Conservation (phyloP, 352 stramenopile species). For the Phytophthora brassicae region DNA sequence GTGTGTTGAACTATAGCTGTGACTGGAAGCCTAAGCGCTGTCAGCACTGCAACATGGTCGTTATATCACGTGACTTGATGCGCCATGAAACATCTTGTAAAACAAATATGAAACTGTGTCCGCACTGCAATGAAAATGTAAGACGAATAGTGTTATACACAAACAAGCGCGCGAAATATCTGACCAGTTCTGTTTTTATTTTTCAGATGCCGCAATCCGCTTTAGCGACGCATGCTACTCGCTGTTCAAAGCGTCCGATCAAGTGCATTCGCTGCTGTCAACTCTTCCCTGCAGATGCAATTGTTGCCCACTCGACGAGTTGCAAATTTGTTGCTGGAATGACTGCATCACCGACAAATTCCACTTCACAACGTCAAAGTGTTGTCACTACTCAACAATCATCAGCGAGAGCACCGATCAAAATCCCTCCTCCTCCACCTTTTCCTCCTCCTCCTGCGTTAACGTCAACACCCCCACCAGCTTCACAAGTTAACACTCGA, state of each 20-base stretch:
- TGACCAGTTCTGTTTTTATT: constrained; percentile 1
- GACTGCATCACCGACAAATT: neutral
- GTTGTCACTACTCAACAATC: neutral
- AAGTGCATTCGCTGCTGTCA: constrained; percentile 85
- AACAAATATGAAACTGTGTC: constrained; percentile 60
- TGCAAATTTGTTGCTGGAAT: constrained; percentile 54
- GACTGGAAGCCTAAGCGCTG: constrained; percentile 80
- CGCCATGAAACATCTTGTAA: constrained; percentile 75
- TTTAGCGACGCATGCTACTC: constrained; percentile 47
- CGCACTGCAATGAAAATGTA: constrained; percentile 70
- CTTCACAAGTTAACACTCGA: constrained; percentile 5
- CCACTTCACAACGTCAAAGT: neutral
- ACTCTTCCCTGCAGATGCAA: constrained; percentile 70
- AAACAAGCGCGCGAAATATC: neutral
- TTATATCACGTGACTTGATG: constrained; percentile 63
- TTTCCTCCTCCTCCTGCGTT: constrained; percentile 38
- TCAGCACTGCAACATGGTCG: constrained; percentile 84
- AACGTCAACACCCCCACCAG: constrained; percentile 3
- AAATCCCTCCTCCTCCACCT: constrained; percentile 52
- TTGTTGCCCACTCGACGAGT: constrained; percentile 69
- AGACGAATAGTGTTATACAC: neutral
- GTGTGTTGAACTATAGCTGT: constrained; percentile 36
- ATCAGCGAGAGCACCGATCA: constrained; percentile 17
- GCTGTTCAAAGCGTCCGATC: constrained; percentile 75
- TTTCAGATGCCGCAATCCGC: constrained; percentile 56